These are phyloP conservation scores for Fagopyrum esculentum DNA, from an alignment of 148 eudicot species.

Conservation along the genomic window DNA sequence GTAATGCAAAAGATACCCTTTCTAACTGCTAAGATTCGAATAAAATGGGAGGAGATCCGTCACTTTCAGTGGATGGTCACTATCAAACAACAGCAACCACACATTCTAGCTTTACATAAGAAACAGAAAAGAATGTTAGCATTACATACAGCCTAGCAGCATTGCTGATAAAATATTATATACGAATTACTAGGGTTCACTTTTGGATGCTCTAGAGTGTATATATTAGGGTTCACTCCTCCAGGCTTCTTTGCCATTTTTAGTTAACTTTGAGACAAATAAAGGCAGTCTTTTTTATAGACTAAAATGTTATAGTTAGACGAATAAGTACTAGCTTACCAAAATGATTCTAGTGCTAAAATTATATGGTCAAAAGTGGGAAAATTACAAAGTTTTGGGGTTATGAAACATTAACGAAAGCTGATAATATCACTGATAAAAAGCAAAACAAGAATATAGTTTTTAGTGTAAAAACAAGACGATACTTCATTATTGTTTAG, in stretches of 20 bases:
- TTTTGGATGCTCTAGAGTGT: background rate
- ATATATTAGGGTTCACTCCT: background rate
- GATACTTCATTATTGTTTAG: too few species aligned
- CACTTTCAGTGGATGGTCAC: background rate
- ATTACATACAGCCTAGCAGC: background rate
- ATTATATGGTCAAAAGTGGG: too few species aligned
- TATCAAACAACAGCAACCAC: background rate
- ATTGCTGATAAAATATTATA: background rate
- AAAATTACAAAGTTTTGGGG: too few species aligned
- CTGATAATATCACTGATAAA: too few species aligned
- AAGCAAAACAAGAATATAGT: too few species aligned
- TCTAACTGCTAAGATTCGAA: background rate
- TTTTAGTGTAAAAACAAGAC: too few species aligned
- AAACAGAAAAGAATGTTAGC: conserved; percentile 3
- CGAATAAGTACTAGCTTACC: too few species aligned
- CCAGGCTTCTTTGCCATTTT: background rate
- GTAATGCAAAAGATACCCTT: background rate
- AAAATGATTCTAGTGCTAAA: too few species aligned
- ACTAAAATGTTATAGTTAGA: too few species aligned
- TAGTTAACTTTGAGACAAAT: too few species aligned
- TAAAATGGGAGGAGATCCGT: background rate
- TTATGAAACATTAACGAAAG: too few species aligned
- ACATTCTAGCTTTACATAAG: conserved; percentile 7
- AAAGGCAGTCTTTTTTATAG: too few species aligned
- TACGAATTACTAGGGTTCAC: background rate